Base-by-base conservation (phyloP, 2,329 filamentous ascomycete species). In the Alternaria sp. region DNA sequence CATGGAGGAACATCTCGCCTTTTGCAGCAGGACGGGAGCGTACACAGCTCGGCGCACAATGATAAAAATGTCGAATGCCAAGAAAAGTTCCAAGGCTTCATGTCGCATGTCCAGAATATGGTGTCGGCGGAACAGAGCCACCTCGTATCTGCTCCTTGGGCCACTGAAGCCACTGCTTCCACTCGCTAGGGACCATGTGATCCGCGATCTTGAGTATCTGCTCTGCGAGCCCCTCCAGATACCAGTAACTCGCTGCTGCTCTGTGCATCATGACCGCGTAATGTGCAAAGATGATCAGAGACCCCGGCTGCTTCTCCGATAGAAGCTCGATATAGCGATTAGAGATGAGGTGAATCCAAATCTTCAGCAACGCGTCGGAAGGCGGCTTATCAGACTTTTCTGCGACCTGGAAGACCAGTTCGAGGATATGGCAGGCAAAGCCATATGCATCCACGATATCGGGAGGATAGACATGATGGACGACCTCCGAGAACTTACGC, bases 201-300 rank as follows among this genome's bases (percentile, higher is more conserved):
- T 75, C 71, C n/a, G 66, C 68, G 50, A 74, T 68, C n/a, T 60
- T 55, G 2, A 77, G 53, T 25, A 77, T 71, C 53, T 71, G 70
- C 41, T 75, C 72, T 3, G 73, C 66, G 7, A 69, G 47, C 2
- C 73, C 74, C 15, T 70, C 64, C 21, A 77, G 33, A 43, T 70
- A 77, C 74, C 74, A 77, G 33, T 74, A 73, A 20, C 62, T 59
- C 14, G 63, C 44, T n/a, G 71, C 64, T 9, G 68, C 64, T 41
- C 69, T 67, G 20, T 60, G 55, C 8, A 81, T 47, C 20, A 81
- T 57, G 10, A 80, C 75, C 21, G 76, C 78, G 56, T 75, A 80
- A 60, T 80, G 75, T 14, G 77, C 75, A 50, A 80, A 71, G 25
- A 81, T 77, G 53, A 80, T 73, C 54, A 80, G 58, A 18, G 77